Evolutionary conservation across 2,329 filamentous ascomycete species (phyloP), one percentile per base, ranked within the genome.

Genomic region (Fusarium longipes): DNA sequence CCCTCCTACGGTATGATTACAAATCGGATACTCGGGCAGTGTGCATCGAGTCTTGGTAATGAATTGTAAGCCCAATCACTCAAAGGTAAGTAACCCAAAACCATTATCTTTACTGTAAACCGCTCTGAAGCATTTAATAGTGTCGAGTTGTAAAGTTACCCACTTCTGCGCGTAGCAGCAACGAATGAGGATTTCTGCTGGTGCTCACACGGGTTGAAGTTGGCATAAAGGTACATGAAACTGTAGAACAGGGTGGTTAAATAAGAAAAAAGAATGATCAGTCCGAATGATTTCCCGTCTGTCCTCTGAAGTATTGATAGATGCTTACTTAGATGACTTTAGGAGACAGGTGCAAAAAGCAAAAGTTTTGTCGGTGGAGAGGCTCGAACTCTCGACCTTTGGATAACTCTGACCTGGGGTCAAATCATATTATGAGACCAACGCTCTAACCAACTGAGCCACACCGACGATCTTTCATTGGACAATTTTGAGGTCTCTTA

Each of bases 361-460:
- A 30, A 51, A 50, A 18, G 8, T 0, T 5, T 17, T 51, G 49
- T 52, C 49, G 49, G 36, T 52, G 36, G 49, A 52, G 48, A 51
- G 48, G 48, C 35, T 51, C 48, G 48, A 51, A 51, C 48, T 51
- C 48, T 51, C 48, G 48, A 51, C 48, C 48, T 51, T 51, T 51
- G 48, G 48, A 51, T 51, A 24, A 51, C 48, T 24, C 48, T 32
- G 27, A 30, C 17, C 25, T 51, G 2, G 1, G 20, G 17, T 1
- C 48, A 22, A 25, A 30, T 51, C 48, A 51, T 42, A 5, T 4
- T 51, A 51, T 51, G 48, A 51, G 48, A 51, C 48, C 48, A 51
- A 51, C 48, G 48, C 48, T 51, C 48, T 51, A 51, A 51, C 48
- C 48, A 51, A 51, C 48, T 51, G 48, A 51, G 48, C 49, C 49